Base-by-base conservation (phyloP, 495 filamentous ascomycete genomes). In the Corynascus novoguineensis region DNA sequence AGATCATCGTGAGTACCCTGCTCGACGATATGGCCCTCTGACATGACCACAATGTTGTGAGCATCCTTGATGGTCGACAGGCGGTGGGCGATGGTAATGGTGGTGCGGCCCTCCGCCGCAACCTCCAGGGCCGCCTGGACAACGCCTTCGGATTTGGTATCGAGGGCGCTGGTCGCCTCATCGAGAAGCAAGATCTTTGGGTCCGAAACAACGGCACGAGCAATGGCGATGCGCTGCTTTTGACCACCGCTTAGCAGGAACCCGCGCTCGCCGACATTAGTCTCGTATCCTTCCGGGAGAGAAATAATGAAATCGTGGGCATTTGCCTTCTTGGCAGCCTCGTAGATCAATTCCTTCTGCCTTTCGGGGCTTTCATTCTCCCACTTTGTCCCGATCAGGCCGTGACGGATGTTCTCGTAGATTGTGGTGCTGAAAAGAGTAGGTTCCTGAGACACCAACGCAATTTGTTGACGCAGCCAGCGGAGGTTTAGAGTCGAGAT, bases 1-100 rank as follows among this genome's bases (percentile, higher is more conserved):
- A 95, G 72, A 55, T 83, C 80, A 10, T 82, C 78, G 69, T 91
- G 89, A 17, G 81, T 86, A 1, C 90, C 89, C 57, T 76, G 90
- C 65, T 98, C 93, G n/a, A 93, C 78, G 56, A 97, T 95, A 19
- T 77, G 68, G 48, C 93, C 93, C 53, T 86, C 72, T 12, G 83
- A 79, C 84, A 98, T 90, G 61, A 96, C 90, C 17, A 97, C 90
- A 57, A 98, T 98, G 66, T 96, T 98, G 67, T 96, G 86, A 0
- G 92, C 92, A 55, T 86, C 81, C 71, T 87, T 92, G 75, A 98
- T 95, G 29, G 93, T 98, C 0, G 89, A 95, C 29, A 98, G 77
- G 50, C 93, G 84, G 70, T 98, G 93, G 25, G 93, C 95, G 65
- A 98, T 97, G 10, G 92, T 86, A 65, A 97, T 95, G 11, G 93